A percentile compares a stretch with the other conserved stretches of the same genome.
Conservation (phyloP, 2,329 filamentous ascomycete species). For the Arthroderma sp. region DNA sequence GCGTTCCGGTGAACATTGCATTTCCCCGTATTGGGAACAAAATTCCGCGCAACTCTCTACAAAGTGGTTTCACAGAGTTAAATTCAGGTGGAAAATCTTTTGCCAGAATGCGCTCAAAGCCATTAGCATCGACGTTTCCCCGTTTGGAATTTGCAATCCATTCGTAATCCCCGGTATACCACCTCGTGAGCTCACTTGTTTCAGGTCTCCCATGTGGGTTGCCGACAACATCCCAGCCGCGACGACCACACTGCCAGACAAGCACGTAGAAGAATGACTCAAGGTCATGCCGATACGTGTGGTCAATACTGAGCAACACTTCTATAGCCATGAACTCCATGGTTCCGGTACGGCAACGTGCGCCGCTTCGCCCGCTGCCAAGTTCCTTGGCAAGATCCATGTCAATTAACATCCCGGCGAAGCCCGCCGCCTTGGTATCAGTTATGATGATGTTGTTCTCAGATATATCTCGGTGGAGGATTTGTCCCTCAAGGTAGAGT, state of each 20-base stretch:
- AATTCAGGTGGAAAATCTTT: constrained; percentile 16
- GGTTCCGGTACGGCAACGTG: constrained; percentile 9
- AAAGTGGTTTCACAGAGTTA: constrained; percentile 15
- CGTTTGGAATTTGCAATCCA: constrained; percentile 15
- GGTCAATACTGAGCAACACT: constrained; percentile 18
- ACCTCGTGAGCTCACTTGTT: constrained; percentile 11
- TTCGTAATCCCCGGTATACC: constrained; percentile 17
- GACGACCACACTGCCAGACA: constrained; percentile 12
- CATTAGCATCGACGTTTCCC: constrained; percentile 10
- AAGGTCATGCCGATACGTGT: constrained; percentile 23
- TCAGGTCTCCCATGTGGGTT: not conserved
- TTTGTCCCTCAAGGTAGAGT: constrained; percentile 20
- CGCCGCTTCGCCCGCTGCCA: constrained; percentile 8
- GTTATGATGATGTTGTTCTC: constrained; percentile 29
- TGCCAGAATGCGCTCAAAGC: constrained; percentile 15
- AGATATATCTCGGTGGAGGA: constrained; percentile 28
- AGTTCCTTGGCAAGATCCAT: constrained; percentile 21
- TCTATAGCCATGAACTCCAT: constrained; percentile 24
- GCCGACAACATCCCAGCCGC: not conserved
- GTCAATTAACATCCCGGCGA: constrained; percentile 23
- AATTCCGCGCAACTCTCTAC: constrained; percentile 12
- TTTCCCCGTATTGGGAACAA: constrained; percentile 9
- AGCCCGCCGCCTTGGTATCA: constrained; percentile 9
- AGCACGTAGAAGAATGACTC: constrained; percentile 24
- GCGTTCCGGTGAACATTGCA: constrained; percentile 8